Base-by-base conservation (phyloP, 2,329 filamentous ascomycete species). In the Graphilbum ipis-grandicollis region DNA sequence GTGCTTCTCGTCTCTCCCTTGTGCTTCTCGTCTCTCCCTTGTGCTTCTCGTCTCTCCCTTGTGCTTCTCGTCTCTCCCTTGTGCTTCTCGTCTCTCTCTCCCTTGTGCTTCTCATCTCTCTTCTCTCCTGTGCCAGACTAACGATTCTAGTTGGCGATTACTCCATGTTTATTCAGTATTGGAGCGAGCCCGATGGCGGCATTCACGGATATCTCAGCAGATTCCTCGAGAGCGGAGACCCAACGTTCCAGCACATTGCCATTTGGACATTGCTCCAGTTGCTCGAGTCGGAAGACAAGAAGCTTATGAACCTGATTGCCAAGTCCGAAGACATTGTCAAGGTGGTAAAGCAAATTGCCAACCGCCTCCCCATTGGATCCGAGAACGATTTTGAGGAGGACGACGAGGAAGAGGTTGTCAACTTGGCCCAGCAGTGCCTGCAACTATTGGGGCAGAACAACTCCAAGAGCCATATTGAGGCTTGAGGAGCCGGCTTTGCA, bases 201-300 rank as follows among this genome's bases (percentile, higher is more conserved):
- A 93, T 98, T 42, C 86, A 94, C 52, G 90, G 90, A 37, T 98
- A 98, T 52, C 68, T 98, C 26, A 81, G 77, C 48, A 77, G 88
- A 38, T 98, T 98, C 65, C 68, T 98, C 15, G 82, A 81, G 32
- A 94, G 85, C 44, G 88, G 86, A 30, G 90, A 98, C 52, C 77
- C 90, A 1, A 98, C 90, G 0, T 98, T 98, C 66, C 90, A 98
- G 58, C 90, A 98, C 54, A 98, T 98, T 52, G 90, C 90, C 35
- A 93, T 96, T 44, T 98, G 90, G 90, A 98, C 90, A 2, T 62
- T 98, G 34, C 70, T 98, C 4, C 90, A 98, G 53, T 70, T 98
- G 5, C 76, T 98, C 35, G 90, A 98, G 58, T 94, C 88, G 0
- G 86, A 93, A 54, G 88, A 98, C 53, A 77, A 81, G 58, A 79